A percentile compares a stretch with the other conserved stretches of the same genome.
Conservation (phyloP, 768 basidiomycete species). For the Neoboletus brunneissimus region DNA sequence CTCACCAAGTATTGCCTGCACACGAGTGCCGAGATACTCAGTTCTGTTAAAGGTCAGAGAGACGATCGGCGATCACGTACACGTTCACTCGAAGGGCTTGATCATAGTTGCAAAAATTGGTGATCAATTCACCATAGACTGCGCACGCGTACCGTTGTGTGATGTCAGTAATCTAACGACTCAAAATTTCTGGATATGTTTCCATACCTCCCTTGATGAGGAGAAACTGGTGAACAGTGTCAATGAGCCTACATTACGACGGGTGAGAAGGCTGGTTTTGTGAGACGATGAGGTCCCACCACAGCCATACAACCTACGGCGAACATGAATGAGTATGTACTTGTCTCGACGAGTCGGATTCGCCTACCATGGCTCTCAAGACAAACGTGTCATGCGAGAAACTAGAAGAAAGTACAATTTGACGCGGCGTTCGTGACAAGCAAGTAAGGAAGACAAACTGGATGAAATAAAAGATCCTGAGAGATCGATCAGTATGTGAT, state of each 20-base stretch:
- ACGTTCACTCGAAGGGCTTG: constrained; percentile 5
- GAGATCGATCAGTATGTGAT: background rate
- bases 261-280: background rate
- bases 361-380: constrained; percentile 13
- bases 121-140: constrained; percentile 16
- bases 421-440: background rate
- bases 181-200: background rate
- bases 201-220: constrained; percentile 18
- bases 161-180: constrained; percentile 1
- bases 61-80: constrained; percentile 5
- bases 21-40: background rate
- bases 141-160: background rate
- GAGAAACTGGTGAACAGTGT: constrained; percentile 16
- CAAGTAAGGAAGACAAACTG: constrained; percentile 8
- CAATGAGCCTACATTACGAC: constrained; percentile 9
- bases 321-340: background rate
- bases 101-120: constrained; percentile 13
- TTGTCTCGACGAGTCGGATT: background rate
- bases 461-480: constrained; percentile 19
- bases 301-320: constrained; percentile 17
- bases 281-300: constrained; percentile 2
- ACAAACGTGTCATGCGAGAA: constrained; percentile 2
- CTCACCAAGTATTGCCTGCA: constrained; percentile 18
- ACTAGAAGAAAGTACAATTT: background rate
- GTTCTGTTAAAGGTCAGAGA: background rate